Evolutionary conservation across 176 grass and related monocot genomes (phyloP).

Genomic region (Chrysopogon serrulatus): DNA sequence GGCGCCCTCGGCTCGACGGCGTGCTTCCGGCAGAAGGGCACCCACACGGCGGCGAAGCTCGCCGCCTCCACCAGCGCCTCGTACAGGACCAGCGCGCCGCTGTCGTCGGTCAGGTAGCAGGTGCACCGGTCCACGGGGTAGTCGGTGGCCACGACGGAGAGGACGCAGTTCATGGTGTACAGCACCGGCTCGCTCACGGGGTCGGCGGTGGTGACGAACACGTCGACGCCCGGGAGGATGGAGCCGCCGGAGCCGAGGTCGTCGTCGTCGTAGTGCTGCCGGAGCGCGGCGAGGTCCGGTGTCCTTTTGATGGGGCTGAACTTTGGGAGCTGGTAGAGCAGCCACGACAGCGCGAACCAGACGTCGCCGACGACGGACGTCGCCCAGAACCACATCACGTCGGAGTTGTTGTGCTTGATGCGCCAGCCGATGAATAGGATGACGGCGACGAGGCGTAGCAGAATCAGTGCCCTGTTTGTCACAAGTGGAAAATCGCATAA

Average conservation of each 20-base stretch:
- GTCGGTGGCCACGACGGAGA: constrained; percentile 17
- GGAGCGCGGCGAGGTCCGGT: not conserved
- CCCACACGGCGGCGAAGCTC: constrained; percentile 1
- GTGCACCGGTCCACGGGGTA: not conserved
- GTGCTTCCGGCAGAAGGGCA: constrained; percentile 19
- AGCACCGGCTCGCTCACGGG: constrained; percentile 2
- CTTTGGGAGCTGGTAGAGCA: constrained; percentile 4
- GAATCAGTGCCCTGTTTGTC: not conserved
- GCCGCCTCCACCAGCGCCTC: not conserved
- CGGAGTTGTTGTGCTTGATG: not conserved
- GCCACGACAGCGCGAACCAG: constrained; percentile 4
- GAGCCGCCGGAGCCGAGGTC: not conserved
- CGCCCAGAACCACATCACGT: constrained; percentile 12
- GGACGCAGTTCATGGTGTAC: constrained; percentile 17
- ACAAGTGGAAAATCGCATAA: not conserved
- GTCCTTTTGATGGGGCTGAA: not conserved
- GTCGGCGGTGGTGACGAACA: constrained; percentile 21
- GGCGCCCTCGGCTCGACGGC: not conserved
- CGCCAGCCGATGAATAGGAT: constrained; percentile 5
- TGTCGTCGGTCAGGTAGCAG: constrained; percentile 16
- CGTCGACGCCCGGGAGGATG: not conserved
- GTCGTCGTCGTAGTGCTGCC: not conserved
- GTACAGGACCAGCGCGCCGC: not conserved
- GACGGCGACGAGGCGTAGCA: not conserved
- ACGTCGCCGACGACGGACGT: not conserved